Evolutionary conservation across 1,284 basidiomycete species (phyloP), one percentile per base, ranked within the genome.

Genomic region (Tilletiaria anomala): DNA sequence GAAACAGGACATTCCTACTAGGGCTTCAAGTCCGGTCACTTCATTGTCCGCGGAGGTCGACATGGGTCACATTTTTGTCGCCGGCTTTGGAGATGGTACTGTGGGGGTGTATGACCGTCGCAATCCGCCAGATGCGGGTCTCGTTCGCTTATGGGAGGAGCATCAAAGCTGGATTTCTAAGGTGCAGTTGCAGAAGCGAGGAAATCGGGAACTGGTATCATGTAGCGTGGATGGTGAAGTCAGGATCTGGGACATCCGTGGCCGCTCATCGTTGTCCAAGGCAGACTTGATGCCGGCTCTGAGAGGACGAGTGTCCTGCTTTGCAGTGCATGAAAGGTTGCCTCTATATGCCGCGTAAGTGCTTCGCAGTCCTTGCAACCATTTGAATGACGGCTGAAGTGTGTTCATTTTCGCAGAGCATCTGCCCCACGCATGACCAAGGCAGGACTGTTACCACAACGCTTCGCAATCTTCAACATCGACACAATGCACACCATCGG

Each of bases 111-210:
- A 91, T 67, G 93, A 99, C 70, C 79, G 84, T 34, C 78, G 93
- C 11, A 70, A 87, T 22, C 78, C 83, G 46, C 80, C 85, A 41
- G 80, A 86, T 15, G 78, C 84, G 44, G 77, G 82, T n/a, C 78
- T 89, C 32, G 81, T 91, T 4, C 73, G 82, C 36, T 76, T 78
- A 3, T 94, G 83, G 68, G 58, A 61, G 29, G 58, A 84, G 38
- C 91, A 97, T 69, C 73, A 76, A 23, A 78, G 82, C 6, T 96
- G 89, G 88, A 78, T 96, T 15, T 84, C 88, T 67, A 86, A 82
- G 52, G 82, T 89, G 23, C 78, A 80, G 51, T 82, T 88, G 72
- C 83, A 94, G 69, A 78, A 81, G 8, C 77, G 75, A 3, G 72
- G 77, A 5, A 71, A 74, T 16, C 74, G 76, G 14, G 84, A 91